Evolutionary conservation across 2,329 filamentous ascomycete species (phyloP).

Genomic region (Aureobasidium uvarum): DNA sequence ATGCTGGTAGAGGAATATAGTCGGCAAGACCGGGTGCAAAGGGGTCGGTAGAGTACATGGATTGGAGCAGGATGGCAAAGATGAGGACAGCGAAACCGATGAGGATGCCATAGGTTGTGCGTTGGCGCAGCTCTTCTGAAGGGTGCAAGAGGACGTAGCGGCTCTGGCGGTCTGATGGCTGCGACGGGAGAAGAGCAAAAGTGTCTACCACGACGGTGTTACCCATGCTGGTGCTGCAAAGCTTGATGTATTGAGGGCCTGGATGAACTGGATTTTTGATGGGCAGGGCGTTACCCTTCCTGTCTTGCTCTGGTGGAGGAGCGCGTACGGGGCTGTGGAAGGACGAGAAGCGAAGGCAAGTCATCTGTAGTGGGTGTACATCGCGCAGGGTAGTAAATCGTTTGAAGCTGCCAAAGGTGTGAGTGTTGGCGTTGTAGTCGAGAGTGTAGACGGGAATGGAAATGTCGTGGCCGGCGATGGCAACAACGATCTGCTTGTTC

Average conservation of each 20-base stretch:
- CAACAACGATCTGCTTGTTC: constrained; percentile 74
- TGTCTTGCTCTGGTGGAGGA: constrained; percentile 33
- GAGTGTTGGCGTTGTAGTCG: constrained; percentile 60
- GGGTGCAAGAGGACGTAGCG: constrained; percentile 68
- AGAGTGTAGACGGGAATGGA: constrained; percentile 76
- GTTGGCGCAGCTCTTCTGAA: constrained; percentile 53
- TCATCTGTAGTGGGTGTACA: constrained; percentile 60
- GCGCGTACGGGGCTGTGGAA: constrained; percentile 44
- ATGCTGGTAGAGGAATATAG: constrained; percentile 59
- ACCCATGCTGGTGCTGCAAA: constrained; percentile 77
- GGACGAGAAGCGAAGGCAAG: constrained; percentile 51
- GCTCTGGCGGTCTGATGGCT: constrained; percentile 49
- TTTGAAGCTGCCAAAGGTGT: constrained; percentile 50
- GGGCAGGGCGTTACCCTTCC: constrained; percentile 30
- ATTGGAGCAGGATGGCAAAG: constrained; percentile 61
- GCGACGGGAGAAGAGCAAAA: constrained; percentile 61
- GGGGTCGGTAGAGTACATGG: constrained; percentile 56
- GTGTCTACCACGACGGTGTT: constrained; percentile 78
- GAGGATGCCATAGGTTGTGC: constrained; percentile 57
- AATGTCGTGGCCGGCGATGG: constrained; percentile 74
- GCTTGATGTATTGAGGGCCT: constrained; percentile 63
- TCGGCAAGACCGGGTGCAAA: constrained; percentile 55
- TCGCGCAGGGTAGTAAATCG: constrained; percentile 53
- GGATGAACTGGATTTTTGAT: constrained; percentile 32
- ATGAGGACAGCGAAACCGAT: constrained; percentile 62